Base-by-base conservation (phyloP, 352 stramenopile species). In the Blastocystis sp. region DNA sequence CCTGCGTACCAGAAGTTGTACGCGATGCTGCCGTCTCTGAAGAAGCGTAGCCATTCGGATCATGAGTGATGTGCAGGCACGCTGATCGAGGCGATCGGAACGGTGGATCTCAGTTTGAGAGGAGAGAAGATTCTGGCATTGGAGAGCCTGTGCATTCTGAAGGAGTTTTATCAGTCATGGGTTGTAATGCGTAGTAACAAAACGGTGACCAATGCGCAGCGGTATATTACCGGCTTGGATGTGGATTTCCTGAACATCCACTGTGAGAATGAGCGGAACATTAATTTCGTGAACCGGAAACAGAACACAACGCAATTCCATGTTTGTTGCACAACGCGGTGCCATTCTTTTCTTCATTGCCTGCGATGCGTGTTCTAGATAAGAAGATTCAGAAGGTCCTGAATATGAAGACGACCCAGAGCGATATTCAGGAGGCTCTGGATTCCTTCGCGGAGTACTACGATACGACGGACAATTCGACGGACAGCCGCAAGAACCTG, bases 351-450 rank as follows among this genome's bases (percentile, higher is more conserved):
- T 34, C 28, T 34, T 34, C 28, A 34, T 34, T 34, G 28, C 28
- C 28, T 21, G 21, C 21, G 11, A 81, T 81, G 71, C 54, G 71
- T 54, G 54, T 81, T 19, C 61, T 81, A 14, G 71, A 81, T 34
- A 81, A 81, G 61, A 81, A 81, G 71, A 81, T 81, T 24, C 71
- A 81, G 42, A 81, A 81, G 71, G 71, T 81, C 24, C 61, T 81
- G 24, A 81, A 40, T 81, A 64, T 81, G 54, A 64, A 81, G 4
- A 81, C 71, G 28, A 81, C 71, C 14, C 54, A 81, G 71, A 64
- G n/a, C 54, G 71, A 81, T 45, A 69, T 81, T 24, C 61, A 70
- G 24, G 71, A 81, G 61, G 71, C 71, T 14, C 24, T 81, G 54
- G 71, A 81, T 81, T 81, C 71, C 10, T 81, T 81, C 63, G 54